Evolutionary conservation across 2,329 filamentous ascomycete species (phyloP).

Genomic region (Exophiala calicioides): DNA sequence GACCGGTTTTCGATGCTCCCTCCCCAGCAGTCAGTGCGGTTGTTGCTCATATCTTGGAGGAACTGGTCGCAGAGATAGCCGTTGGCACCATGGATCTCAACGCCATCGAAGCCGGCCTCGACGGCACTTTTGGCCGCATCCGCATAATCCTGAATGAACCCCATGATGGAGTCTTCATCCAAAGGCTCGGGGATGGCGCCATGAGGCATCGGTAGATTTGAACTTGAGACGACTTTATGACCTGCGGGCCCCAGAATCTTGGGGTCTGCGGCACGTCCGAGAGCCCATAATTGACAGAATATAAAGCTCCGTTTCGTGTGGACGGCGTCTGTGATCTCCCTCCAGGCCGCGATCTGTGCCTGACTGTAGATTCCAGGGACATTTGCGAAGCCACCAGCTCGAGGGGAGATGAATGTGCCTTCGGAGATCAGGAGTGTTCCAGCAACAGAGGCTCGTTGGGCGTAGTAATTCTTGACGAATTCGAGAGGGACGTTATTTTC

Average conservation of each 20-base stretch:
- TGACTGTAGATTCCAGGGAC: slow-evolving; percentile 21
- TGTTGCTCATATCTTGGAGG: slow-evolving; percentile 52
- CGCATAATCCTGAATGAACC: slow-evolving; percentile 40
- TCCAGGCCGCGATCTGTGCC: slow-evolving; percentile 52
- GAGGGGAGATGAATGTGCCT: slow-evolving; percentile 22
- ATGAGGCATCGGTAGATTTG: slow-evolving; percentile 9
- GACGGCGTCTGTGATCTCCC: slow-evolving; percentile 52
- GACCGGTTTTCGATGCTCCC: slow-evolving; percentile 54
- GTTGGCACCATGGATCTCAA: slow-evolving; percentile 54
- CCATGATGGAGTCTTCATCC: slow-evolving; percentile 42
- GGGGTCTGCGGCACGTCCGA: slow-evolving; percentile 49
- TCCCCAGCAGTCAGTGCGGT: slow-evolving; percentile 53
- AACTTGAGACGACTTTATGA: slow-evolving; percentile 3
- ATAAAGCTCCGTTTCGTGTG: slow-evolving; percentile 54
- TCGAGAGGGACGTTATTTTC: slow-evolving; percentile 43
- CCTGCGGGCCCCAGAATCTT: neutral
- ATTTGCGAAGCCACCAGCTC: slow-evolving; percentile 6
- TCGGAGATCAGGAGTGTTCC: slow-evolving; percentile 48
- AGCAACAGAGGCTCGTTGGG: slow-evolving; percentile 38
- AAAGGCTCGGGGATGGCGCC: slow-evolving; percentile 35
- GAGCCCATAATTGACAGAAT: slow-evolving; percentile 43
- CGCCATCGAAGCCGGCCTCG: slow-evolving; percentile 57
- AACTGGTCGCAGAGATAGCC: slow-evolving; percentile 57
- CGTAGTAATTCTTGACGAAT: slow-evolving; percentile 43
- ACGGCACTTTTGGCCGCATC: slow-evolving; percentile 52